Conservation (phyloP, 192 early-diverging fungal species). For the Backusella tuberculispora region DNA sequence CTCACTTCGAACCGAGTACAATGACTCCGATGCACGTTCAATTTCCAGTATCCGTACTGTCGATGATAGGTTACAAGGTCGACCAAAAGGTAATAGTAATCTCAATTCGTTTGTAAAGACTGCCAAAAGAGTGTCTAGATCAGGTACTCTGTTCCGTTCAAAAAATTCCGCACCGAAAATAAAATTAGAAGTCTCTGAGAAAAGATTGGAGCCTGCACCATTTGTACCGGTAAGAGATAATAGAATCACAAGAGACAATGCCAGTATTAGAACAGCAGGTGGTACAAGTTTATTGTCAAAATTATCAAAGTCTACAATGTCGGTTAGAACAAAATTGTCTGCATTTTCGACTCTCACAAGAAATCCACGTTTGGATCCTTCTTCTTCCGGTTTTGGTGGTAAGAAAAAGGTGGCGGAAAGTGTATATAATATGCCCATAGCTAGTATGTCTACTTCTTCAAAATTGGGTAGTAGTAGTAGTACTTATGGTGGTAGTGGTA, state of each 20-base stretch:
- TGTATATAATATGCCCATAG: constrained; percentile 34
- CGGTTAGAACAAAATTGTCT: constrained; percentile 33
- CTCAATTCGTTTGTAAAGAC: not conserved
- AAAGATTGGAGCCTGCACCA: constrained; percentile 1
- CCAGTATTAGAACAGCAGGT: constrained; percentile 14
- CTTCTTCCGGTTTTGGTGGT: not conserved
- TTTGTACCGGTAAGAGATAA: not conserved
- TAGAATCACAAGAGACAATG: constrained; percentile 16
- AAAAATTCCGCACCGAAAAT: not conserved
- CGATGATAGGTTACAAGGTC: constrained; percentile 5
- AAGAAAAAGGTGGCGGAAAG: constrained; percentile 32
- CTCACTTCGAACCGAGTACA: constrained; percentile 32
- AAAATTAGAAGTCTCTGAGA: not conserved
- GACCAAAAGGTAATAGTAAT: not conserved
- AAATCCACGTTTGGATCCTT: constrained; percentile 18
- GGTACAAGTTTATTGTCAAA: constrained; percentile 32
- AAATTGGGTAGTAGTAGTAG: not conserved
- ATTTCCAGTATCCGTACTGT: constrained; percentile 26
- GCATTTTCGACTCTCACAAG: constrained; percentile 21
- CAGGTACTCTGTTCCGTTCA: constrained; percentile 19
- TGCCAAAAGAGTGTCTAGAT: not conserved
- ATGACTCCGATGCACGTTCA: constrained; percentile 30
- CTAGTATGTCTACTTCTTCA: not conserved
- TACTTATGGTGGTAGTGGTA: no score
- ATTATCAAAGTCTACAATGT: constrained; percentile 32